phyloP scores from a whole-genome alignment of 1,284 basidiomycete species.

The Apiotrichum domesticum region DNA sequence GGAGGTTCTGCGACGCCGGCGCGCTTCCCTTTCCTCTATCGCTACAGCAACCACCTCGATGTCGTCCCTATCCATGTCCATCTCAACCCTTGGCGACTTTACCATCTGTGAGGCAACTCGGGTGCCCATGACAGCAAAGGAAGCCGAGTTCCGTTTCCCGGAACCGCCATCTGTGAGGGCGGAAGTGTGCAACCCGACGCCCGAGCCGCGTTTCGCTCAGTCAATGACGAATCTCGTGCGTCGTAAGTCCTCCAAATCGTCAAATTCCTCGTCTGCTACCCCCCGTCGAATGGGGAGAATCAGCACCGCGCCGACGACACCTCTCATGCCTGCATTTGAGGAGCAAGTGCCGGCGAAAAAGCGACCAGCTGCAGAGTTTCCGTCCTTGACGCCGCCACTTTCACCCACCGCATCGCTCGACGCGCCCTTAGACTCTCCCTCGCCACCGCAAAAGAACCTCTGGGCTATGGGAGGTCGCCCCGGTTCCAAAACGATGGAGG shows the following conservation, averaged over 20 bases:
- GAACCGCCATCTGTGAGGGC: neutral
- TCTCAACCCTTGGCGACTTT: conserved; percentile 8
- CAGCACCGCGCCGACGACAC: too few relatives aligned
- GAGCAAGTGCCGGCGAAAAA: neutral
- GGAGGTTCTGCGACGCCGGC: neutral
- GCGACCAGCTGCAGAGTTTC: neutral
- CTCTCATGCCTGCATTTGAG: neutral
- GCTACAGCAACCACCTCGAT: neutral
- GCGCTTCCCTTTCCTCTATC: conserved; percentile 1
- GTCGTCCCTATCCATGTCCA: neutral
- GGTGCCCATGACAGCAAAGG: neutral
- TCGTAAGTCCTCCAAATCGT: too few relatives aligned
- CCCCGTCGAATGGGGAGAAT: too few relatives aligned
- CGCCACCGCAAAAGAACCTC: neutral
- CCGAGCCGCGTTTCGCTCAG: conserved; percentile 2
- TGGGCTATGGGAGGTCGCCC: too few relatives aligned
- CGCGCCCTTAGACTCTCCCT: neutral
- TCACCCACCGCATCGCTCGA: neutral
- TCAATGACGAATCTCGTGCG: conserved; percentile 3
- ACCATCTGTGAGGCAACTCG: conserved; percentile 20
- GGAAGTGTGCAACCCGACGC: neutral
- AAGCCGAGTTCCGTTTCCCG: neutral
- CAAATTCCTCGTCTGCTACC: too few relatives aligned
- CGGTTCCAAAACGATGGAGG: neutral
- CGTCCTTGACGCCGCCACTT: neutral